Conservation (phyloP, 768 basidiomycete species). For the Boletales sp. region DNA sequence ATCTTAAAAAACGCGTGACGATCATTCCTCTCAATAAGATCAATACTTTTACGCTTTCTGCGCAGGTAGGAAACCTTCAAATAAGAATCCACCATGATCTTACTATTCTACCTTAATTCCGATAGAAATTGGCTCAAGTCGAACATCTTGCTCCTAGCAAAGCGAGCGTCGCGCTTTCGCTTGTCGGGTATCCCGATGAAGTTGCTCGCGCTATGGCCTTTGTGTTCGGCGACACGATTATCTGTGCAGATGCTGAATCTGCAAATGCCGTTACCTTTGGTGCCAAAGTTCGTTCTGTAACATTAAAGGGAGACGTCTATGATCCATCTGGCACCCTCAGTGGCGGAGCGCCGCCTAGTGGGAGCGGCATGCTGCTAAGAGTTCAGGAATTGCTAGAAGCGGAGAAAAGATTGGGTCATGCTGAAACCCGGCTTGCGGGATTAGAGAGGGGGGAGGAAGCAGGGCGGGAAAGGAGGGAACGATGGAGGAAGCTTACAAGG, state of each 20-base stretch:
- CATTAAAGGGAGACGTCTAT: conserved; percentile 92
- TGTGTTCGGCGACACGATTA: conserved; percentile 90
- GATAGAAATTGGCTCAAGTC: conserved; percentile 74
- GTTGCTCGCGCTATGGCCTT: conserved; percentile 87
- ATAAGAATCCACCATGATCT: too few species aligned
- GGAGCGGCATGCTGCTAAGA: conserved; percentile 69
- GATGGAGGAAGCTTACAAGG: conserved; percentile 55
- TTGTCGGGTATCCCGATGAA: conserved; percentile 78
- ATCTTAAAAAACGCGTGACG: conserved; percentile 83
- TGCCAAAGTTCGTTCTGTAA: conserved; percentile 72
- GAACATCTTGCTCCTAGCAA: conserved; percentile 71
- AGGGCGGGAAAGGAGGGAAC: conserved; percentile 49
- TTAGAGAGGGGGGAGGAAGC: conserved; percentile 56
- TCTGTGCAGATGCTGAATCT: conserved; percentile 84
- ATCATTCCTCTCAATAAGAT: conserved; percentile 96
- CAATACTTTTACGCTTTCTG: conserved; percentile 50
- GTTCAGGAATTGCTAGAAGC: conserved; percentile 79
- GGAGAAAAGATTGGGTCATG: conserved; percentile 55
- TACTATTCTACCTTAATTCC: neutral
- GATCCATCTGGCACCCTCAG: conserved; percentile 93
- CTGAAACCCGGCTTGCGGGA: conserved; percentile 41
- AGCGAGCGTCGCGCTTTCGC: conserved; percentile 82
- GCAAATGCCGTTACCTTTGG: conserved; percentile 89
- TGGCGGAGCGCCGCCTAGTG: conserved; percentile 82
- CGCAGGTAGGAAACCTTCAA: conserved; percentile 39